Evolutionary conservation across 768 basidiomycete species (phyloP).

Genomic region (Boletus eberwhitei): DNA sequence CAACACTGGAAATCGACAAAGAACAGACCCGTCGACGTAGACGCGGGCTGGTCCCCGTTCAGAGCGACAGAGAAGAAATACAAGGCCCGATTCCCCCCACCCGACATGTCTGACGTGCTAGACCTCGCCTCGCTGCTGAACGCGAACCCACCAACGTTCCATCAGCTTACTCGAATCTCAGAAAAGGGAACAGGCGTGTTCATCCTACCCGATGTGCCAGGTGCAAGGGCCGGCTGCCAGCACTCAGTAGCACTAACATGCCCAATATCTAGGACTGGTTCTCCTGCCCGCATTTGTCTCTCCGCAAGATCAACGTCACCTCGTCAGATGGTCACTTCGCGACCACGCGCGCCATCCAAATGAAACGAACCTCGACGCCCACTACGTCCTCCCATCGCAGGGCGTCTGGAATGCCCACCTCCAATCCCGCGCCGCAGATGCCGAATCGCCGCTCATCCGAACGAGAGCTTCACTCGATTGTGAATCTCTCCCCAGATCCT

Average conservation of each 20-base stretch:
- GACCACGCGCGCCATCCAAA: constrained; percentile 79
- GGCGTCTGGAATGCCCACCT: constrained; percentile 76
- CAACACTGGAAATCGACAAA: constrained; percentile 59
- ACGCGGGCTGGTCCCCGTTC: constrained; percentile 70
- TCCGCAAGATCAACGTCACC: constrained; percentile 55
- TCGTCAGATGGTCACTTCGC: constrained; percentile 70
- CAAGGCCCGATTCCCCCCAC: constrained; percentile 77
- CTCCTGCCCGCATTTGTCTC: constrained; percentile 75
- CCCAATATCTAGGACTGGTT: constrained; percentile 66
- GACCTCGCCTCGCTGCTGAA: constrained; percentile 53
- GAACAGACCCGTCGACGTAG: constrained; percentile 43
- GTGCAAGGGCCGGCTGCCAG: neutral
- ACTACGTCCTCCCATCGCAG: constrained; percentile 70
- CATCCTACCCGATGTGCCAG: constrained; percentile 36
- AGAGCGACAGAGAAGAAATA: constrained; percentile 75
- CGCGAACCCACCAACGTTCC: neutral
- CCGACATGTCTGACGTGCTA: constrained; percentile 64
- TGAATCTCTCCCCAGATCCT: neutral
- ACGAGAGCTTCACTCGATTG: constrained; percentile 31
- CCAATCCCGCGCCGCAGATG: constrained; percentile 24
- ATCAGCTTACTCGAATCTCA: constrained; percentile 5
- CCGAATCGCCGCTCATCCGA: constrained; percentile 42
- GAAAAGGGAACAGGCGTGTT: neutral
- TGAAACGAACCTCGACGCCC: constrained; percentile 85
- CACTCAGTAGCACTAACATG: neutral